These are phyloP conservation scores for Kwoniella sp. DNA, from an alignment of 768 basidiomycete genomes.

Conservation along the genomic window DNA sequence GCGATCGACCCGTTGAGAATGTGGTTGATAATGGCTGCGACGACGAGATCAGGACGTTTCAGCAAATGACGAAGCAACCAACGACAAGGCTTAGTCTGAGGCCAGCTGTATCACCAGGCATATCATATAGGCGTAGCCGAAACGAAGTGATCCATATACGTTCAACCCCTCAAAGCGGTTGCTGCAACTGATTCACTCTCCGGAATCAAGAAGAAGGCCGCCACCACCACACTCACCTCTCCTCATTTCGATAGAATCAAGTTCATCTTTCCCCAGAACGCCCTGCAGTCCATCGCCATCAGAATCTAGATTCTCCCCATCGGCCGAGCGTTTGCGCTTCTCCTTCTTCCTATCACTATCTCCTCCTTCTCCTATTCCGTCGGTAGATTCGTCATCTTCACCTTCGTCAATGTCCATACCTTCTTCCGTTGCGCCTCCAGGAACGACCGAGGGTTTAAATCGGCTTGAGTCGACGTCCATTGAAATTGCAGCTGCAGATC, in stretches of 20 bases:
- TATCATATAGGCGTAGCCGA: background rate
- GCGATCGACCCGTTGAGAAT: conserved; percentile 77
- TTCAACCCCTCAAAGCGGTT: too few species aligned
- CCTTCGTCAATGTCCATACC: conserved; percentile 31
- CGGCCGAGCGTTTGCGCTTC: background rate
- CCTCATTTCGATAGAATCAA: conserved; percentile 34
- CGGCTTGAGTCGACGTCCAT: too few species aligned
- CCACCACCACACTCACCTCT: conserved; percentile 26
- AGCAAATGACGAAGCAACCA: background rate
- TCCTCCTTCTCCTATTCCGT: conserved; percentile 9
- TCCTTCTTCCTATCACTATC: conserved; percentile 2
- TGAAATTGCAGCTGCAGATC: too few species aligned
- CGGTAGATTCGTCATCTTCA: conserved; percentile 5
- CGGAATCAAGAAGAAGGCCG: background rate
- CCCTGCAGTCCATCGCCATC: background rate
- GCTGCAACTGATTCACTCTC: too few species aligned
- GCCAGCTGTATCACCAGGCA: too few species aligned
- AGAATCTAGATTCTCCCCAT: conserved; percentile 10
- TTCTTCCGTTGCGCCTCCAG: conserved; percentile 11
- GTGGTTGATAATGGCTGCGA: conserved; percentile 67
- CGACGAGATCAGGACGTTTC: background rate
- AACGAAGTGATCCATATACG: background rate
- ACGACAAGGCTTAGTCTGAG: too few species aligned
- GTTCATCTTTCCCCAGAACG: background rate
- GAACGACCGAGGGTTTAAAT: too few species aligned